Base-by-base conservation (phyloP, 2,329 filamentous ascomycete species). In the Daldinia sp. region DNA sequence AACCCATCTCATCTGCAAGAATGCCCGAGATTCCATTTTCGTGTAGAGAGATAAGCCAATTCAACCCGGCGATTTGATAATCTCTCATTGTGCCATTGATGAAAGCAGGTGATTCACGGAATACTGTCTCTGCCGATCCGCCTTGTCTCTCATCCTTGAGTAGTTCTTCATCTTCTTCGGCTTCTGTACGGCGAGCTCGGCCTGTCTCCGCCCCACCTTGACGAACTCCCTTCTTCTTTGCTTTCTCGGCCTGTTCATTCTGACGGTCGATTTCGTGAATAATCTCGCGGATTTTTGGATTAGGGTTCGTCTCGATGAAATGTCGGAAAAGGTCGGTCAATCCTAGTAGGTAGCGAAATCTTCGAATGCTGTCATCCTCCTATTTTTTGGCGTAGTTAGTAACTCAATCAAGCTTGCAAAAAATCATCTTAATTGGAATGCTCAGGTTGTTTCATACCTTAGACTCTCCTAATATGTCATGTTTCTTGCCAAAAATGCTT, bases 1-100 rank as follows among this genome's bases (percentile, higher is more conserved):
- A 86, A 81, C 96, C 96, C 96, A 99, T 99, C 82, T 99, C 96
- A 78, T 99, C 96, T 68, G 96, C 96, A 56, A 99, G 85, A 71
- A 99, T 99, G 74, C 96, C 96, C 20, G 95, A 98, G 73, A 99
- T 99, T 84, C 96, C 96, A 76, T 99, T 99, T 81, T 99, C 96
- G 76, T 99, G 96, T 5, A 99, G 87, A 12, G 94, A 98, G 74
- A 99, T 94, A 51, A 99, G 87, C 96, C 96, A 99, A 80, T 99
- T 99, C 73, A 99, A 85, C 73, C 96, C 96, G 37, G 93, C 92
- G 74, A 99, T 86, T 80, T 99, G 96, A 81, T 99, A 99, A 80
- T 99, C 96, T 78, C 96, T 90, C 93, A 99, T 98, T 64, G 88
- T 84, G 50, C 96, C 92, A 15, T 97, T 83, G 70, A 99, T 90